Evolutionary conservation across 257 asterid species (phyloP).

Genomic region (Solanum pinnatisectum): DNA sequence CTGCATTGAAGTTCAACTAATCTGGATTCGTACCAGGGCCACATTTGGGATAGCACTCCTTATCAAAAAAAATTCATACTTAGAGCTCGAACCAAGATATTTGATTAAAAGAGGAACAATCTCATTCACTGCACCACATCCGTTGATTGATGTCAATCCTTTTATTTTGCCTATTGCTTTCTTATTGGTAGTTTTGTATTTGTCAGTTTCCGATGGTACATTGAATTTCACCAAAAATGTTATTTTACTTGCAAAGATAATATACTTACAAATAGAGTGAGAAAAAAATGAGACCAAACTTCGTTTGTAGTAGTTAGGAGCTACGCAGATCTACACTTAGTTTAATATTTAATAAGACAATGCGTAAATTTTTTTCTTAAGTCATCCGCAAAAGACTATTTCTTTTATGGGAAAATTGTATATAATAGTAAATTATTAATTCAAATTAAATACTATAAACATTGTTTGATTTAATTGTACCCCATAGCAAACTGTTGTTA

Average conservation of each 20-base stretch:
- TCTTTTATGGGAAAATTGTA: too few relatives aligned
- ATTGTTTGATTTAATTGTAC: too few relatives aligned
- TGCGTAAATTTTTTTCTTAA: not conserved
- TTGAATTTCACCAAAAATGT: not conserved
- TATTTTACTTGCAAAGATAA: not conserved
- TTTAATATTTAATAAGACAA: too few relatives aligned
- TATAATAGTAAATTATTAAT: too few relatives aligned
- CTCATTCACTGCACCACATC: too few relatives aligned
- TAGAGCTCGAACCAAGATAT: fast-evolving
- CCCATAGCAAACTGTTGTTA: too few relatives aligned
- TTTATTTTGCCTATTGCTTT: not conserved
- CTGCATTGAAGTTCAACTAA: too few relatives aligned
- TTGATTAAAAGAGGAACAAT: not conserved
- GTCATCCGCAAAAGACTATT: not conserved
- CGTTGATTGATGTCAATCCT: not conserved
- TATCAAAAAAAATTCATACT: too few relatives aligned
- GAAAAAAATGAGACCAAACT: not conserved
- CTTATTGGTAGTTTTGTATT: not conserved
- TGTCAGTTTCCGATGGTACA: not conserved
- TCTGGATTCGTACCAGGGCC: fast-evolving
- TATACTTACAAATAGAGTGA: not conserved
- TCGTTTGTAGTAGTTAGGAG: not conserved
- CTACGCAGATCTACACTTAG: not conserved
- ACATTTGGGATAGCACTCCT: not conserved
- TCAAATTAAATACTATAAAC: too few relatives aligned